A percentile compares a stretch with the other conserved stretches of the same genome.
phyloP scores from a whole-genome alignment of 306 rosid genomes.

The Castanea crenata region DNA sequence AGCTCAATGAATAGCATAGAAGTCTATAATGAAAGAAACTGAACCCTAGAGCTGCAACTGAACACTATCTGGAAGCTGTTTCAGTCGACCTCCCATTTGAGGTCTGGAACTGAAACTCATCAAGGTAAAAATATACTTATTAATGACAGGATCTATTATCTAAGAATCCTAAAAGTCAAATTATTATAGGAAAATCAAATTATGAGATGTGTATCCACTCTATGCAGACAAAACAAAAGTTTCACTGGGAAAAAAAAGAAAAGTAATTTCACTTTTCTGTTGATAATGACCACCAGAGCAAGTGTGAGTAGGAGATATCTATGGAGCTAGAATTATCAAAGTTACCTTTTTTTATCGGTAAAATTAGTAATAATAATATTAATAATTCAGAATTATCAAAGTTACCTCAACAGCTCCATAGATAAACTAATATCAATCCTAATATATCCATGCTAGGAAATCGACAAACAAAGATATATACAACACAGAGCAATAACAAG shows the following conservation, averaged over 20 bases:
- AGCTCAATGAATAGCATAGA: conserved; percentile 12
- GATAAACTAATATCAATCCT: not conserved
- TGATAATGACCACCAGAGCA: not conserved
- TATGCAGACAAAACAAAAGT: not conserved
- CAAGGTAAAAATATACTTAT: not conserved
- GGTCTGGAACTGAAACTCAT: not conserved
- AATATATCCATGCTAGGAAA: not conserved
- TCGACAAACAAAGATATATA: not conserved
- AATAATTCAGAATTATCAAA: not conserved
- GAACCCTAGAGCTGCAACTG: not conserved
- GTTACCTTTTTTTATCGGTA: no score
- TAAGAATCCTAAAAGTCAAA: not conserved
- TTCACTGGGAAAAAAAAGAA: not conserved
- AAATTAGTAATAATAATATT: no score
- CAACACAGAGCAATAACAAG: not conserved
- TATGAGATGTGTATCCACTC: not conserved
- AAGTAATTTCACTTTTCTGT: not conserved
- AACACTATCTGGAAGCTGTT: not conserved
- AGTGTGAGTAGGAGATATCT: not conserved
- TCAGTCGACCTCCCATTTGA: not conserved
- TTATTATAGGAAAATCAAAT: not conserved
- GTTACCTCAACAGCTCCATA: not conserved
- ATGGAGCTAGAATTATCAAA: not conserved
- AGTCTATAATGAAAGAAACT: not conserved
- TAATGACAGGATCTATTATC: not conserved